phyloP scores from a whole-genome alignment of 2,329 filamentous ascomycete genomes.

The Geosmithia flava region DNA sequence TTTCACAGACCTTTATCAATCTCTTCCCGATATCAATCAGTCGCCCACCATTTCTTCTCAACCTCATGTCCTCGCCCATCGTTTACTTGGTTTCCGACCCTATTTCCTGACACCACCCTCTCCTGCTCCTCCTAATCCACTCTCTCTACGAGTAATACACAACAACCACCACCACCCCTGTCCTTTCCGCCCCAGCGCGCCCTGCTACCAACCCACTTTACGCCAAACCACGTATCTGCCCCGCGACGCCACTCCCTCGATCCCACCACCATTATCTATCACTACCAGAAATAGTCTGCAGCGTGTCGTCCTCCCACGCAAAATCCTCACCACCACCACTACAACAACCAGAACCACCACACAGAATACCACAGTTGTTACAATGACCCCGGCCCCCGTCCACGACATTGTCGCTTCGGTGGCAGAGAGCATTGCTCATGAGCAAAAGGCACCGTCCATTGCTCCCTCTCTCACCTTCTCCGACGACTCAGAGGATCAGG shows the following conservation, averaged over 20 bases:
- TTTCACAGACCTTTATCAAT: not conserved
- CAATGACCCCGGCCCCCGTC: constrained; percentile 20
- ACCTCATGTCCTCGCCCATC: not conserved
- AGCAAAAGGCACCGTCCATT: constrained; percentile 33
- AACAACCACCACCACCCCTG: constrained; percentile 8
- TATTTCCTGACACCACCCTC: not conserved
- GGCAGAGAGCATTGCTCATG: constrained; percentile 29
- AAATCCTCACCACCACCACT: not conserved
- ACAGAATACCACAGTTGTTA: too few species aligned
- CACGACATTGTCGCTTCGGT: constrained; percentile 26
- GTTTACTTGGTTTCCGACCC: not conserved
- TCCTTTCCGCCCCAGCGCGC: constrained; percentile 9
- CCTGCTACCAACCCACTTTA: constrained; percentile 6
- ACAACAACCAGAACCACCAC: constrained; percentile 5
- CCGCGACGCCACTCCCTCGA: constrained; percentile 3
- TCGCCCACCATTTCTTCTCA: not conserved
- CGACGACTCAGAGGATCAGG: constrained; percentile 47
- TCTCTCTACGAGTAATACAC: not conserved
- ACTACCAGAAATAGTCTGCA: not conserved
- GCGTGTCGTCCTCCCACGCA: constrained; percentile 3
- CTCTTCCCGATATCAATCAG: not conserved
- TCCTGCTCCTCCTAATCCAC: not conserved
- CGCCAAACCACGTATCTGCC: constrained; percentile 1
- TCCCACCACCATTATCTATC: constrained; percentile 1
- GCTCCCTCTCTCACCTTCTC: constrained; percentile 53